Conservation (phyloP, 1,284 basidiomycete species). For the Ganoderma leucocontextum region DNA sequence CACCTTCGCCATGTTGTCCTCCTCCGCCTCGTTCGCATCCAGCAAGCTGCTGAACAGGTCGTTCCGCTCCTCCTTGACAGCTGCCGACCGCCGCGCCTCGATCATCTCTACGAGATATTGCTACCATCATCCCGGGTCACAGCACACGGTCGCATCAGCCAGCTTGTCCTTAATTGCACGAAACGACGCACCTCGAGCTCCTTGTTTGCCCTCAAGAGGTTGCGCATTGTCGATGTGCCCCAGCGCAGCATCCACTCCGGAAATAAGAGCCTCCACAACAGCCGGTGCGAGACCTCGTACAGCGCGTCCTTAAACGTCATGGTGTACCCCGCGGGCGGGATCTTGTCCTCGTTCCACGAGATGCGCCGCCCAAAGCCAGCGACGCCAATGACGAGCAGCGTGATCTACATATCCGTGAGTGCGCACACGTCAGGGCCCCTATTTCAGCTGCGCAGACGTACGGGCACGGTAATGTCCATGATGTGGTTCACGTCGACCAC, state of each 20-base stretch:
- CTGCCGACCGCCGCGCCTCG: slow-evolving; percentile 46
- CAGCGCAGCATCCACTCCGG: slow-evolving; percentile 52
- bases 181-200: slow-evolving; percentile 54
- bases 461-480: slow-evolving; percentile 55
- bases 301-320: slow-evolving; percentile 66
- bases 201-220: slow-evolving; percentile 50
- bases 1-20: slow-evolving; percentile 46
- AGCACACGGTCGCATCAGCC: background rate
- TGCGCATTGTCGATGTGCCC: slow-evolving; percentile 48
- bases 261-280: slow-evolving; percentile 52
- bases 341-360: slow-evolving; percentile 56
- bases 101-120: slow-evolving; percentile 67
- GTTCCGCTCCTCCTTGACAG: slow-evolving; percentile 51
- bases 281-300: slow-evolving; percentile 52
- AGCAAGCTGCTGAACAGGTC: slow-evolving; percentile 66
- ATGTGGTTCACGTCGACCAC: slow-evolving; percentile 44
- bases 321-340: slow-evolving; percentile 53
- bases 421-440: background rate
- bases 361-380: slow-evolving; percentile 67
- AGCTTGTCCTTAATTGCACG: background rate
- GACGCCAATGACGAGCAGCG: slow-evolving; percentile 62
- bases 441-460: slow-evolving; percentile 36
- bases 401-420: slow-evolving; percentile 47
- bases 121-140: slow-evolving; percentile 42
- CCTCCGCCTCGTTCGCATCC: slow-evolving; percentile 52